phyloP scores from a whole-genome alignment of 148 eudicot genomes.

The Rhododendron vialii region DNA sequence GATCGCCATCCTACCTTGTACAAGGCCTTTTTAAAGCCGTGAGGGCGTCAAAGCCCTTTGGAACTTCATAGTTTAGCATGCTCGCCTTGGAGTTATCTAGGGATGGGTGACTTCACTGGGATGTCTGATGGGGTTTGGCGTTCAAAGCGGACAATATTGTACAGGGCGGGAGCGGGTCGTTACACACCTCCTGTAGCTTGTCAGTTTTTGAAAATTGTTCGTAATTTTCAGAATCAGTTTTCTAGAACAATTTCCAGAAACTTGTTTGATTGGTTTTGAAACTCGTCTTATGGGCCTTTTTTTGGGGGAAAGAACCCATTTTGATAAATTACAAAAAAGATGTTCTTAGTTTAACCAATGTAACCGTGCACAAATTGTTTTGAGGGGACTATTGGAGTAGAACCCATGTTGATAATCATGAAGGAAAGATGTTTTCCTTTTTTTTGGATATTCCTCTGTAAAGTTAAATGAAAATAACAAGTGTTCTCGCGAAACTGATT shows the following conservation, averaged over 20 bases:
- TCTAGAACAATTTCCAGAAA: neutral
- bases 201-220: neutral
- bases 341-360: neutral
- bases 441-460: neutral
- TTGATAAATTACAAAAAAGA: neutral
- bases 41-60: no score
- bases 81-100: no score
- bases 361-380: neutral
- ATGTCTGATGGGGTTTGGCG: no score
- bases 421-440: neutral
- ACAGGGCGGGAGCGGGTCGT: no score
- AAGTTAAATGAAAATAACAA: neutral
- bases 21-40: no score
- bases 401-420: neutral
- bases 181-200: neutral
- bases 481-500: neutral
- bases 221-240: neutral
- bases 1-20: no score
- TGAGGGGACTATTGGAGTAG: neutral
- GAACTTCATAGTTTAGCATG: no score
- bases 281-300: neutral
- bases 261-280: neutral
- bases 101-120: no score
- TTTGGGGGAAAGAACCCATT: neutral
- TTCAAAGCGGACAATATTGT: no score